Percentiles rank a stretch among this genome's conserved stretches.
These are phyloP conservation scores for Thalia dealbata DNA, from an alignment of 176 grass and related monocot genomes.

Conservation along the genomic window DNA sequence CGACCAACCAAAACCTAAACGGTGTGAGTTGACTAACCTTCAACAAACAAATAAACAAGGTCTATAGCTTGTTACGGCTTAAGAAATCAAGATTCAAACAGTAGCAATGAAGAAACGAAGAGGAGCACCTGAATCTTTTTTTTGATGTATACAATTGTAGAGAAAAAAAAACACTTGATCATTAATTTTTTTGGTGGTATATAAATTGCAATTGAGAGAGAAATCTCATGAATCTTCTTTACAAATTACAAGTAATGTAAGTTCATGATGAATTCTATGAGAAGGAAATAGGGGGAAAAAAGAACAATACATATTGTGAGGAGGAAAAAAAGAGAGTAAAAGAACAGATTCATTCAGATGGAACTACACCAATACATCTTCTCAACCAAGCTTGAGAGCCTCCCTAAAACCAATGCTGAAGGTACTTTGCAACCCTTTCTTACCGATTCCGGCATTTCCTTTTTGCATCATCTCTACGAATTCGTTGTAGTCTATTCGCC, in stretches of 20 bases:
- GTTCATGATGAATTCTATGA: neutral
- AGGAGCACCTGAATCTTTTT: too few species aligned
- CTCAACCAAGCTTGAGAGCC: constrained; percentile 56
- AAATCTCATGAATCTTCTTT: neutral
- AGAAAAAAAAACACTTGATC: too few species aligned
- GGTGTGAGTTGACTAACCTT: too few species aligned
- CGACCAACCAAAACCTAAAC: too few species aligned
- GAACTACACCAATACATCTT: neutral
- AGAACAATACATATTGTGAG: neutral
- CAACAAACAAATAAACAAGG: too few species aligned
- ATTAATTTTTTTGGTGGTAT: too few species aligned
- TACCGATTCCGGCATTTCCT: constrained; percentile 36
- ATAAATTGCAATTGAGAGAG: neutral
- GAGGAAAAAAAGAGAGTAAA: neutral
- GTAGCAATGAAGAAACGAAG: too few species aligned
- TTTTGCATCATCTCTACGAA: constrained; percentile 76
- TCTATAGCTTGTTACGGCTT: too few species aligned
- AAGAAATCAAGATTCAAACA: too few species aligned
- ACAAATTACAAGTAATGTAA: neutral
- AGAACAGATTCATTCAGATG: neutral
- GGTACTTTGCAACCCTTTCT: constrained; percentile 52
- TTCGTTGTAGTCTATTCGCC: constrained; percentile 68
- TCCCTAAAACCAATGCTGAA: constrained; percentile 51
- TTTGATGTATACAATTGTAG: too few species aligned
- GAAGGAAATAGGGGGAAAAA: too few species aligned